Base-by-base conservation (phyloP, 2,329 filamentous ascomycete species). In the Hypoxylon sp. region DNA sequence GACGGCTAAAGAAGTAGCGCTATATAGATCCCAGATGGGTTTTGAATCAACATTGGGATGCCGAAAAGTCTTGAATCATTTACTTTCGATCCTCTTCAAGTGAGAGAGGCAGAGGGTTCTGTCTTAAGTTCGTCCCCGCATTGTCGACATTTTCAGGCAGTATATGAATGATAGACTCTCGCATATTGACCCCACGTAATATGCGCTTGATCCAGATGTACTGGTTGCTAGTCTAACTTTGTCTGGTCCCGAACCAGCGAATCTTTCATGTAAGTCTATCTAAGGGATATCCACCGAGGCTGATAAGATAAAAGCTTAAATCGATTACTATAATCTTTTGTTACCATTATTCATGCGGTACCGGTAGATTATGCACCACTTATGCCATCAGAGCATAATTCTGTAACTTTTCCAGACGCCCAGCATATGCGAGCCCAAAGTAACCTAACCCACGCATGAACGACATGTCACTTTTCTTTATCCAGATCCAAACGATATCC, bases 241-340 rank as follows among this genome's bases (percentile, higher is more conserved):
- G 1, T 44, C 15, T 55, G 19, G 19, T 47, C 39, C 50, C 29
- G 35, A 62, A 62, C 55, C 35, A 29, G 35, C 42, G 51, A 51
- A 11, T 31, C 42, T 42, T 15, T 10, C 44, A 68, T 66, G 58
- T 54, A 66, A 4, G 39, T 58, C 47, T 67, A 53, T 62, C 37
- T 60, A 10, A 42, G 55, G 47, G 39, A 24, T 32, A 24, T 17
- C 56, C 42, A 55, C 57, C 21, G 35, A 46, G 29, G 48, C 50
- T 35, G 67, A 69, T 69, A 69, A 69, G 67, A 63, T 53, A 63
- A 55, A 57, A 57, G 54, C 39, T 56, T 67, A 64, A 62, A 62
- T 53, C 37, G 17, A 67, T 67, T 60, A 64, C 52, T 61, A 50
- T 57, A 37, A 24, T 19, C 10, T 69, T 53, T 47, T n/a, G 17